Base-by-base conservation (phyloP, 345 rosid species). In the Alliaria petiolata region DNA sequence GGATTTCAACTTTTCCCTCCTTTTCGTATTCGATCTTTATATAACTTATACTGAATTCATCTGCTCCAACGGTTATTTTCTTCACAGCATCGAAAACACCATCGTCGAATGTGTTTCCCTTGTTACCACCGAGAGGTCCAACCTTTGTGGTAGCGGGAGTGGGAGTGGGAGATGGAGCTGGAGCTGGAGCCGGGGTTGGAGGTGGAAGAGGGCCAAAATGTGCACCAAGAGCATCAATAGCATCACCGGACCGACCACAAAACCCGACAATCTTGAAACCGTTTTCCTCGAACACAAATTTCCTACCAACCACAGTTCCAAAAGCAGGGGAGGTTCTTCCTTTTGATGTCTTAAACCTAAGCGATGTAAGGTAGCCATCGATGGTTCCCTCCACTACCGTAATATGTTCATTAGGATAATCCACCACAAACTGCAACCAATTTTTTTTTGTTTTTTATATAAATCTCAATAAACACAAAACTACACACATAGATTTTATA, bases 341-440 rank as follows among this genome's bases (percentile, higher is more conserved):
- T 36, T 55, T 55, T 7, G 70, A 64, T 65, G 69, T 72, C 52
- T 39, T 53, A 53, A 72, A 62, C 17, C 0, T 42, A n/a, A 72
- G 69, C 5, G 62, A 69, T 11, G 66, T 3, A 36, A 69, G 20
- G 17, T 43, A 42, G 25, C 33, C 20, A 49, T 61, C 67, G 7
- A 52, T 30, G 6, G 74, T 69, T 72, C 76, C 76, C 62, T 62
- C 68, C 33, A 63, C 69, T 8, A n/a, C 63, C 31, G 44, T 64
- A 56, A 72, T 72, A 33, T 62, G 52, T 63, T 72, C 76, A 33
- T 44, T 54, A 19, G 70, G 76, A 54, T 70, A 70, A 49, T 71
- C 62, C 30, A 70, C 57, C 30, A 10, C 49, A 59, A 58, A 70
- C 74, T 70, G 25, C 17, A 34, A 22, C 30, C 16, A 34, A 6